Evolutionary conservation across 2,329 filamentous ascomycete species (phyloP).

Genomic region (Colletotrichum melonis): DNA sequence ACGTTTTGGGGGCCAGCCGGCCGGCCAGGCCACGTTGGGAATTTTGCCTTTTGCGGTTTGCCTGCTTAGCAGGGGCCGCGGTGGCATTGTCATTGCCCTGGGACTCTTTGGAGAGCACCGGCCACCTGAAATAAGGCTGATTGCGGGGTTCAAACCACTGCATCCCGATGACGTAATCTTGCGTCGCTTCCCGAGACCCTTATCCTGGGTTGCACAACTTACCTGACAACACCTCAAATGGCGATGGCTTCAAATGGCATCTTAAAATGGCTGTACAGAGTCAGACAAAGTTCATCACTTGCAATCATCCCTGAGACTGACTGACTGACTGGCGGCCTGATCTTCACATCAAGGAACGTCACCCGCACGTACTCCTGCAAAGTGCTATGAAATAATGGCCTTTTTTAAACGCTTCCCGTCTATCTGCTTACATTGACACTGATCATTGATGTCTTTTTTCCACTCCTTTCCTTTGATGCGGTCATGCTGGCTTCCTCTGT

Average conservation of each 20-base stretch:
- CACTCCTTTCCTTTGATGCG: constrained; percentile 28
- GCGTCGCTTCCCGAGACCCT: not conserved
- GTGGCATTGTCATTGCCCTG: not conserved
- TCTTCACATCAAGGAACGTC: not conserved
- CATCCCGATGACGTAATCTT: constrained; percentile 10
- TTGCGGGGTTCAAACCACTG: not conserved
- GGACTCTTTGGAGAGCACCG: not conserved
- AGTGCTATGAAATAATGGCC: constrained; percentile 26
- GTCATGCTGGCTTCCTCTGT: constrained; percentile 16
- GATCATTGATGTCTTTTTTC: constrained; percentile 30
- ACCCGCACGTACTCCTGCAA: not conserved
- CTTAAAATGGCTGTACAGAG: not conserved
- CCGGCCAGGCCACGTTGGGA: not conserved
- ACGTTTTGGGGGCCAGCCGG: constrained; percentile 1
- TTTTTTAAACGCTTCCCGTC: constrained; percentile 34
- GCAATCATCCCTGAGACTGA: not conserved
- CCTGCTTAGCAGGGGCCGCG: constrained; percentile 5
- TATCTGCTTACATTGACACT: constrained; percentile 36
- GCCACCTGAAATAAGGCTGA: constrained; percentile 19
- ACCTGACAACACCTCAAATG: no score
- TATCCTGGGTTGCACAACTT: not conserved
- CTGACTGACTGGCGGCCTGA: no score
- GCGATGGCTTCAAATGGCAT: not conserved
- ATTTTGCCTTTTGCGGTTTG: not conserved
- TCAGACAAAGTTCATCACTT: not conserved